These are phyloP conservation scores for Graphiopsis chlorocephala DNA, from an alignment of 2,329 filamentous ascomycete genomes.

Conservation along the genomic window DNA sequence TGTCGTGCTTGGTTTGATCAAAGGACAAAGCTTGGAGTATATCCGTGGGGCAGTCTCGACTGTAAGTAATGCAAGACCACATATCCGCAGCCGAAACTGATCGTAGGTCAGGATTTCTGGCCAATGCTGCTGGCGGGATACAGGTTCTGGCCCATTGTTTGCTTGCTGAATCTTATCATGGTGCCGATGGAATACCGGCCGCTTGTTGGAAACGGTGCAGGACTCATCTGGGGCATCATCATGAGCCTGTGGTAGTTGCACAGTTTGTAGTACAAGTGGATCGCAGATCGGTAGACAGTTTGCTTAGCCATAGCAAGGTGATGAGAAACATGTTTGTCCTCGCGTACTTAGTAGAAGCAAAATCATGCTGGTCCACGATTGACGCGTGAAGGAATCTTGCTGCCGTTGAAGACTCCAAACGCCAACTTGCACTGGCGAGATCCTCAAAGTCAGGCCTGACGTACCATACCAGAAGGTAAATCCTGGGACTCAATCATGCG, in stretches of 20 bases:
- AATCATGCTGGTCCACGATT: background rate
- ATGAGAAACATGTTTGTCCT: background rate
- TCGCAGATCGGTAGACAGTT: background rate
- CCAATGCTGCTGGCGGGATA: conserved; percentile 66
- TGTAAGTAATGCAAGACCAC: background rate
- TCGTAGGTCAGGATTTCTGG: conserved; percentile 26
- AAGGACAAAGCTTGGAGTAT: conserved; percentile 28
- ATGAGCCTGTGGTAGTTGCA: conserved; percentile 10
- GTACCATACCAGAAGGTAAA: background rate
- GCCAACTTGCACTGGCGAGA: too few species aligned
- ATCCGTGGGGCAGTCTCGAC: conserved; percentile 10
- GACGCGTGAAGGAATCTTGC: background rate
- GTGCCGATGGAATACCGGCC: conserved; percentile 59
- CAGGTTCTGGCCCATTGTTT: conserved; percentile 70
- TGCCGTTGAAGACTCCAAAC: background rate
- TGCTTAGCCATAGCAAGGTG: background rate
- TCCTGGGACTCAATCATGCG: background rate
- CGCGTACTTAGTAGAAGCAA: background rate
- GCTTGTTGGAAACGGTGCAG: conserved; percentile 6
- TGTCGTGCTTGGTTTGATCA: conserved; percentile 57
- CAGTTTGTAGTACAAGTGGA: background rate
- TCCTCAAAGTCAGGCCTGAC: background rate
- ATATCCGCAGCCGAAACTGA: conserved; percentile 7
- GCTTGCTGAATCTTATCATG: conserved; percentile 67
- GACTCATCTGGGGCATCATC: conserved; percentile 3